These are phyloP conservation scores for Ascochyta viciae-villosae DNA, from an alignment of 2,329 filamentous ascomycete genomes.

Conservation along the genomic window DNA sequence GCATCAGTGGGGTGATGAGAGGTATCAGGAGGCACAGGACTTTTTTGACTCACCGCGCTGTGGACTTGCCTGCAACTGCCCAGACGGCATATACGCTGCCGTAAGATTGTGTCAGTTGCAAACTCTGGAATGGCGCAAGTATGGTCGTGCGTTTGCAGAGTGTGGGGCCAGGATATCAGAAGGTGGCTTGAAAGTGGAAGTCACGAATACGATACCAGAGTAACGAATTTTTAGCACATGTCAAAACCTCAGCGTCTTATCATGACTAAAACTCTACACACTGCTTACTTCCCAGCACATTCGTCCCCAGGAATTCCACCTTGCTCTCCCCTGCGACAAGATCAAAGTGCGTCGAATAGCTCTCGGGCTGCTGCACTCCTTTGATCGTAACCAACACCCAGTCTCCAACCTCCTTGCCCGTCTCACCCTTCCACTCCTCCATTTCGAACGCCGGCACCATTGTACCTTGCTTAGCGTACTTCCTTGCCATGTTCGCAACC, in stretches of 20 bases:
- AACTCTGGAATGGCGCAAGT: too few species aligned
- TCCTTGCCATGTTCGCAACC: conserved; percentile 4
- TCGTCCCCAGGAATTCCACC: neutral
- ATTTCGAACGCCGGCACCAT: conserved; percentile 4
- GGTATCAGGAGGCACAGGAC: neutral
- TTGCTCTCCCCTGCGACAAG: conserved; percentile 5
- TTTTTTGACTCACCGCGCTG: too few species aligned
- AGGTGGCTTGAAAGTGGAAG: neutral
- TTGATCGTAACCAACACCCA: conserved; percentile 1
- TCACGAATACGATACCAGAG: neutral
- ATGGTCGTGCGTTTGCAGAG: too few species aligned
- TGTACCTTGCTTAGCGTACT: conserved; percentile 4
- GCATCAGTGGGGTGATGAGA: neutral
- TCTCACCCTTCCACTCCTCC: conserved; percentile 11
- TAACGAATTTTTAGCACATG: neutral
- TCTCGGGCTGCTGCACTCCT: conserved; percentile 4
- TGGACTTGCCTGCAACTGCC: too few species aligned
- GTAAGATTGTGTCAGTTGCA: too few species aligned
- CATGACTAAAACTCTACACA: conserved; percentile 1
- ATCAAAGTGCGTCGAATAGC: conserved; percentile 6
- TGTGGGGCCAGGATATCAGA: too few species aligned
- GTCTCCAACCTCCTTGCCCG: conserved; percentile 2
- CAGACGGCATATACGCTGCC: too few species aligned
- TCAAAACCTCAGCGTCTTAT: neutral
- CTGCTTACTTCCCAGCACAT: neutral